Evolutionary conservation across 768 basidiomycete species (phyloP).

Genomic region (Leucocoprinus sp.): DNA sequence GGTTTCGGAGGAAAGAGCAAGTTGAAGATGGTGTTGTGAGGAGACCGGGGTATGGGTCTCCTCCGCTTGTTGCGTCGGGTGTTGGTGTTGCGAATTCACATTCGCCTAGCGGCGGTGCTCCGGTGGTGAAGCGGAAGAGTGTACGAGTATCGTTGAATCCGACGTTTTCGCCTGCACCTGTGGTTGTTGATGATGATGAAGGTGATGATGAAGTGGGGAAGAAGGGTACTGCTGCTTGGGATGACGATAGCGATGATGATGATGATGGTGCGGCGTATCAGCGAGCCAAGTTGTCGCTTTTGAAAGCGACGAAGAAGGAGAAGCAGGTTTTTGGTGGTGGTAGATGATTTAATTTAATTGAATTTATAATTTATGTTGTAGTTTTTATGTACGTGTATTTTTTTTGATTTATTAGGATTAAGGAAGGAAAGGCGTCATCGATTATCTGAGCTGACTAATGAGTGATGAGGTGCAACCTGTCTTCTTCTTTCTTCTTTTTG

Average conservation of each 20-base stretch:
- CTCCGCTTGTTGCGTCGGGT: background rate
- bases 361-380: slow-evolving; percentile 2
- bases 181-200: slow-evolving; percentile 48
- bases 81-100: no score
- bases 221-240: slow-evolving; percentile 34
- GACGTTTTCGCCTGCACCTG: slow-evolving; percentile 67
- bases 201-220: slow-evolving; percentile 20
- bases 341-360: background rate
- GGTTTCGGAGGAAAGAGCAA: background rate
- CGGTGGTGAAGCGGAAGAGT: slow-evolving; percentile 60
- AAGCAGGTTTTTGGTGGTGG: slow-evolving; percentile 16
- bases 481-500: no score
- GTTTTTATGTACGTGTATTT: background rate
- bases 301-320: slow-evolving; percentile 33
- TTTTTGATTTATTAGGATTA: background rate
- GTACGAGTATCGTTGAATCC: slow-evolving; percentile 74
- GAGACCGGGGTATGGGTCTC: slow-evolving; percentile 12
- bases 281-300: slow-evolving; percentile 47
- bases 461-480: no score
- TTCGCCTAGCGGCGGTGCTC: no score
- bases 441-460: no score
- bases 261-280: slow-evolving; percentile 61
- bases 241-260: slow-evolving; percentile 72
- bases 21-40: slow-evolving; percentile 1
- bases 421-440: no score